Evolutionary conservation across 805 yeast genomes (phyloP), one percentile per base, ranked within the genome.

Genomic region (Brettanomyces sp.): DNA sequence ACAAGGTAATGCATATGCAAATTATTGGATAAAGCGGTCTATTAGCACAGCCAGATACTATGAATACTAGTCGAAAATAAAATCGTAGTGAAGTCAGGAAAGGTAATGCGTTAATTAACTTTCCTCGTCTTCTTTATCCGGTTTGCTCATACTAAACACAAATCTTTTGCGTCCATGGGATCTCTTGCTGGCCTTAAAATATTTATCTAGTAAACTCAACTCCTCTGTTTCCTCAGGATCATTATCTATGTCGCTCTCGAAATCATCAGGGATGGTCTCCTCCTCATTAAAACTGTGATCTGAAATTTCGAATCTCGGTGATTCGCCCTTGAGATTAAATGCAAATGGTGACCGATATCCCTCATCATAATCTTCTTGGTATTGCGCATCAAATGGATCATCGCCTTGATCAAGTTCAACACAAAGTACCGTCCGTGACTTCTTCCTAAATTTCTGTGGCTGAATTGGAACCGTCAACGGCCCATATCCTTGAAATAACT

Each of bases 401-500:
- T 54, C 55, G 22, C 14, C 14, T 22, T 63, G 69, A 43, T 63
- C 66, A 41, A 64, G 53, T 40, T 65, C 67, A 22, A 65, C 51
- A 41, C 60, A 62, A 7, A 65, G 51, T 24, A 62, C 62, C 0
- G 64, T 49, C 4, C 55, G 52, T 5, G 56, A 49, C 41, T 53
- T 54, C 35, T 57, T 53, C 6, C 35, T 41, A 9, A 36, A 41
- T 5, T 48, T 45, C 38, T 55, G 54, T 11, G 66, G 65, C 3
- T 51, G 45, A 22, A 62, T 48, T 3, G 68, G 68, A 25, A 62
- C 39, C 9, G 67, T 58, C 32, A 65, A 48, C 12, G 70, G 70
- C 39, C 62, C 59, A 43, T 63, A 64, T 3, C 66, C 69, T 47
- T 59, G 64, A 48, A 65, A 65, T 6, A 65, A 49, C n/a, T 51